Percentiles rank a stretch among this genome's conserved stretches.
phyloP scores from a whole-genome alignment of 768 basidiomycete genomes.

The Polyporus arcularius region DNA sequence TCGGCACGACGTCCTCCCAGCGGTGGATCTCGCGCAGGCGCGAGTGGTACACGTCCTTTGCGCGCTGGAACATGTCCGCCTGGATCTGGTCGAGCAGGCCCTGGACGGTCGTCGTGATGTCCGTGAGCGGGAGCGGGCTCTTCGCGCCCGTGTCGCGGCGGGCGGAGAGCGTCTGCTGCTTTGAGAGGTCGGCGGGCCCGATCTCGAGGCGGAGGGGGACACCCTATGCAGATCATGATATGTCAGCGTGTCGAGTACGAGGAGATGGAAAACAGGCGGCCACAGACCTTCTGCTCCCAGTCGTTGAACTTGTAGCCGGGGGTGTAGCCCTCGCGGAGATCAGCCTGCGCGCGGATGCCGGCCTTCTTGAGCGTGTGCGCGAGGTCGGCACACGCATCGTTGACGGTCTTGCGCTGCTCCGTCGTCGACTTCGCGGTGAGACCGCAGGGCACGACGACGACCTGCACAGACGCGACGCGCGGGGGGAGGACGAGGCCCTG shows the following conservation, averaged over 20 bases:
- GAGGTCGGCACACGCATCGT: slow-evolving; percentile 75
- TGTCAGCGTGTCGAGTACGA: background rate
- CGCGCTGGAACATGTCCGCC: slow-evolving; percentile 80
- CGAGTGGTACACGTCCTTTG: slow-evolving; percentile 70
- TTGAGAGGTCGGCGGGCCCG: slow-evolving; percentile 88
- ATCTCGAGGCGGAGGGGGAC: slow-evolving; percentile 97
- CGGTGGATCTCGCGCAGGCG: slow-evolving; percentile 72
- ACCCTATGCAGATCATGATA: slow-evolving; percentile 51
- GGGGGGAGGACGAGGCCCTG: slow-evolving; percentile 98
- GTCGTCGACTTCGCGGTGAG: slow-evolving; percentile 84
- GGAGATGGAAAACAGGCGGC: background rate
- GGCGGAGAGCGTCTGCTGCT: slow-evolving; percentile 78
- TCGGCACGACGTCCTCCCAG: slow-evolving; percentile 94
- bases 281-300: slow-evolving; percentile 92
- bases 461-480: slow-evolving; percentile 91
- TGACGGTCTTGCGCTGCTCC: slow-evolving; percentile 67
- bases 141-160: slow-evolving; percentile 80
- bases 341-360: slow-evolving; percentile 84
- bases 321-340: slow-evolving; percentile 93
- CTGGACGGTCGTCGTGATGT: slow-evolving; percentile 52
- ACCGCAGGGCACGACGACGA: slow-evolving; percentile 89
- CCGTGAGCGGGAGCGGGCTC: slow-evolving; percentile 50
- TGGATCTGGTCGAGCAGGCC: slow-evolving; percentile 85
- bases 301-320: slow-evolving; percentile 99
- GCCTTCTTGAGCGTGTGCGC: slow-evolving; percentile 70